Base-by-base conservation (phyloP, 2,329 filamentous ascomycete species). In the Ophiosphaerella korrae region DNA sequence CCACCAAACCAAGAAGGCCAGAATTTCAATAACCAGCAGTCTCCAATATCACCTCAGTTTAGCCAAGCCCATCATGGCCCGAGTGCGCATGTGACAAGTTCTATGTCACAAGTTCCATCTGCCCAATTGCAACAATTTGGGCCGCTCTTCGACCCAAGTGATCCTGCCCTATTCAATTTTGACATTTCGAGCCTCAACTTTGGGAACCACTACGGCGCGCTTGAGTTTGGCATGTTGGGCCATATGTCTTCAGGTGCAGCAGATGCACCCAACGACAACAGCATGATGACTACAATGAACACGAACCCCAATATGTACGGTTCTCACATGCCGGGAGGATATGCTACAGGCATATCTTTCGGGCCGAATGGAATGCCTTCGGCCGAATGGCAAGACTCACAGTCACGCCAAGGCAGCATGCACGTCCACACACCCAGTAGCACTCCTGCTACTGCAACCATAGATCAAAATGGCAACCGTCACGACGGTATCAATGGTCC, bases 221-320 rank as follows among this genome's bases (percentile, higher is more conserved):
- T 96, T 73, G 94, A 97, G 73, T 97, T 97, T 72, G 89, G 92
- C 46, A 97, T 97, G 84, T 84, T 99, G 0, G 92, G 91, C 24
- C 93, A 97, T 72, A 96, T 99, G 89, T 91, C 90, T 52, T 91
- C 89, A n/a, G 89, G 89, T 12, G 88, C 90, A 12, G 88, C 86
- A n/a, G 90, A 94, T 62, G 89, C 88, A 6, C 84, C 88, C 5
- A 85, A 85, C 47, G 90, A 94, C 52, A 72, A 64, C 37, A 63
- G 55, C 45, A 53, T 71, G 56, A 67, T 73, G 47, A 72, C 68
- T 42, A 56, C 67, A 5, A 45, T 72, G 50, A 71, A 69, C 41
- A 68, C 70, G 24, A 52, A 64, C 16, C 62, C 66, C 14, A 68
- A 65, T 45, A 64, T 74, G 48, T 77, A 74, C 57, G 71, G 68